Base-by-base conservation (phyloP, 169 alveolate species). In the Amoebophrya sp. region DNA sequence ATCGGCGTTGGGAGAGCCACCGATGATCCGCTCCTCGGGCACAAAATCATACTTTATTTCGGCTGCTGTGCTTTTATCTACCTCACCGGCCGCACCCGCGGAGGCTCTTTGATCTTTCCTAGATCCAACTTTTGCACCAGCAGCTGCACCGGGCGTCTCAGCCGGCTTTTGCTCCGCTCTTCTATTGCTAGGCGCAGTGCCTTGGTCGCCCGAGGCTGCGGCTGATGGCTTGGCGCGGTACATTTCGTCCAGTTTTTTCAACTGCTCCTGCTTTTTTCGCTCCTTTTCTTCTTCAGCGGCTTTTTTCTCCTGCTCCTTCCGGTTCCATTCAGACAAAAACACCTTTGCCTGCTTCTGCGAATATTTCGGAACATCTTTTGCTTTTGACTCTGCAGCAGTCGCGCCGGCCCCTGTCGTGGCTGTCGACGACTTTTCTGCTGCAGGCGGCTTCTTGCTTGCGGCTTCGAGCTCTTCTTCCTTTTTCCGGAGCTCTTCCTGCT, bases 201-300 rank as follows among this genome's bases (percentile, higher is more conserved):
- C 35, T 18, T 47, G 7, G 66, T 47, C 66, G 66, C 66, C 7
- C 66, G 29, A 47, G 66, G 66, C 7, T 7, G 29, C 29, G 66
- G 7, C 66, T 47, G 7, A 7, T 47, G n/a, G n/a, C n/a, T n/a
- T n/a, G n/a, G n/a, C n/a, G n/a, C n/a, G 1, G 83, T 66, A 66
- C 32, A 66, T 18, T 25, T 18, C 83, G 2, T 66, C 35, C 32
- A 66, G 83, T 25, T 66, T 66, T 25, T 25, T 7, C 83, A 66
- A 25, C 83, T 66, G 83, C 32, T 66, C 83, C 35, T 66, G 83
- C 32, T 66, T 66, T 25, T 66, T 66, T 0, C 83, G 83, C 83
- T 66, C 83, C 83, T 66, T 66, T 66, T 66, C 83, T 3, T 66
- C 83, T n/a, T 66, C 83, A 25, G 32, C 83, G 10, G 83, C 83